Base-by-base conservation (phyloP, 1,139 yeast species). In the Candida sanyaensis region DNA sequence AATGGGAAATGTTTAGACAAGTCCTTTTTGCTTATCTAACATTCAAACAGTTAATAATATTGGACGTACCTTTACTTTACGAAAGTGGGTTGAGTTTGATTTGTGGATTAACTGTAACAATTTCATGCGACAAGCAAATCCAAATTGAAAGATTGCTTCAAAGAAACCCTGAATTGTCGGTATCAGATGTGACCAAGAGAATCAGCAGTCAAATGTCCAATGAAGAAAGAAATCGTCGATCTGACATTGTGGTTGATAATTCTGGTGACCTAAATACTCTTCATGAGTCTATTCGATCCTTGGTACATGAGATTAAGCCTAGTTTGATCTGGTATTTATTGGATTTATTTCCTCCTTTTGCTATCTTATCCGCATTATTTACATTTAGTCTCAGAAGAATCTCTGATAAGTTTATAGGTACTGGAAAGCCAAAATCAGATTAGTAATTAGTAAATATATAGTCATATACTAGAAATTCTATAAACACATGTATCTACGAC, bases 11-110 rank as follows among this genome's bases (percentile, higher is more conserved):
- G 59, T 65, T 81, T 6, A 69, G 77, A 65, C 83, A 80, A 57
- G 69, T 90, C 1, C 43, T 86, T 2, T 52, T 56, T 47, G 82
- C 83, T n/a, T 92, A 90, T 74, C 27, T 79, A 10, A 45, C 55
- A 11, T 80, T 61, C 48, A 64, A 61, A 69, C 65, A 73, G 12
- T 58, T 90, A 60, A 91, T 92, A 11, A 71, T 95, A 0, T 68
- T 93, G 50, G 99, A 95, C 60, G 93, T 93, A 2, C 99, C 99
- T 0, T 70, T 95, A 36, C 71, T 95, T 28, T 93, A 88, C 65
- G 99, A 95, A 63, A 78, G 91, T 32, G 81, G 83, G 1, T 72
- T 93, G 55, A 83, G 89, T 61, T 62, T 67, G 48, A 68, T 87
- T 30, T 92, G 98, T 64, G 96, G 96, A 0, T 63, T 73, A 7